Base-by-base conservation (phyloP, 768 basidiomycete species). In the Collybia sp. region DNA sequence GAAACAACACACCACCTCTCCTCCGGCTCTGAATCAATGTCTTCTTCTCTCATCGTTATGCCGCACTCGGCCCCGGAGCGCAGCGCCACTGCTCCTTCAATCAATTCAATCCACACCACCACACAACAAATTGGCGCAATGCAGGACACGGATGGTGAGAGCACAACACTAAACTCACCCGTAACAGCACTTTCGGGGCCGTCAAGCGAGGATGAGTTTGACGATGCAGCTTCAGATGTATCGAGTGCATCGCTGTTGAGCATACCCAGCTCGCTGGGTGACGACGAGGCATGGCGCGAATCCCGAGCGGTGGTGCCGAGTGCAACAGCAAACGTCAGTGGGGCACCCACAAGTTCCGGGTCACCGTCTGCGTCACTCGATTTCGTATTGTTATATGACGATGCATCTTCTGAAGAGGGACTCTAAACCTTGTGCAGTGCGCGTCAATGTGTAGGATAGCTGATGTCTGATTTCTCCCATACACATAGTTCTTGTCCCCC, bases 371-470 rank as follows among this genome's bases (percentile, higher is more conserved):
- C 25, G 25, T 37, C 35, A 5, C 61, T 75, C 52, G 85, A 88
- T 50, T 89, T 85, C 56, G 84, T 88, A 12, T 70, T 89, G 46
- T 61, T 88, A 47, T 88, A 85, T 52, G 87, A 87, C 56, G 81
- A 80, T 49, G 70, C 69, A 42, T 76, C 75, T 6, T 78, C 77
- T 0, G 79, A 80, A 25, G 25, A 25, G 8, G 25, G 25, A 25
- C 25, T 25, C 8, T 25, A 25, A 25, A 25, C 25, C 25, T 25
- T 25, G 25, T 25, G 25, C 8, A 25, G 25, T 25, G 25, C 25
- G 25, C n/a, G n/a, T n/a, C n/a, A n/a, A n/a, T n/a, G n/a, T 25
- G 25, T 25, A 25, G 8, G 25, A 25, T 25, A 25, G n/a, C n/a
- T n/a, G n/a, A n/a, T n/a, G n/a, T n/a, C n/a, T n/a, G n/a, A n/a